Evolutionary conservation across 495 filamentous ascomycete species (phyloP), one percentile per base, ranked within the genome.

Genomic region (Aspergillus incahuasiensis): DNA sequence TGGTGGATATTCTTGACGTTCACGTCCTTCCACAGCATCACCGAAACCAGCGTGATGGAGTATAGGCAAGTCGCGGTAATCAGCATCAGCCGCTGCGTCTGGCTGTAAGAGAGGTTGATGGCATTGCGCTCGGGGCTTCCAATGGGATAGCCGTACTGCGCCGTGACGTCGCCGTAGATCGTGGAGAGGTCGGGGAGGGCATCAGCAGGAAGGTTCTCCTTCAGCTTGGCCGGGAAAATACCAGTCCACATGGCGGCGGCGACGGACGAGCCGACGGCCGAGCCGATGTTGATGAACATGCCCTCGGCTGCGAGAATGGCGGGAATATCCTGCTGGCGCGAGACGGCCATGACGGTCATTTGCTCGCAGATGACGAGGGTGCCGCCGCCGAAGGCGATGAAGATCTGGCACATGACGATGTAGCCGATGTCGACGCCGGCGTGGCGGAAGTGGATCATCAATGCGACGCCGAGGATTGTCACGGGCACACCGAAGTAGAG

Each of bases 341-440:
- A 88, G 1, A 80, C 83, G 2, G 86, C 82, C 81, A 90, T 84
- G 60, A 81, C 80, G 3, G 86, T 82, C 57, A 89, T 82, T 57
- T 90, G 80, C 58, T 86, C 82, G 52, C 71, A 75, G 61, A 90
- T 83, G 49, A 89, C 65, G 11, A 84, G 64, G 1, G 77, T 82
- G 18, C 82, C 82, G 12, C 83, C 86, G 11, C 76, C 74, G 35
- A 91, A 75, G 32, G 85, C 82, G 55, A 90, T 85, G 69, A 89
- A 82, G 61, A 91, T 87, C 65, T 90, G 85, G 62, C 79, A 85
- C 82, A 89, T 87, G 68, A 87, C 72, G 48, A 91, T 73, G 65
- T 85, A 88, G 22, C 85, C 86, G 30, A 89, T 69, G 48, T 74
- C 61, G 25, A 68, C 68, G 51, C 75, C 70, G 41, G 81, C 74